These are phyloP conservation scores for Roridomyces roridus DNA, from an alignment of 768 basidiomycete genomes.

Conservation along the genomic window DNA sequence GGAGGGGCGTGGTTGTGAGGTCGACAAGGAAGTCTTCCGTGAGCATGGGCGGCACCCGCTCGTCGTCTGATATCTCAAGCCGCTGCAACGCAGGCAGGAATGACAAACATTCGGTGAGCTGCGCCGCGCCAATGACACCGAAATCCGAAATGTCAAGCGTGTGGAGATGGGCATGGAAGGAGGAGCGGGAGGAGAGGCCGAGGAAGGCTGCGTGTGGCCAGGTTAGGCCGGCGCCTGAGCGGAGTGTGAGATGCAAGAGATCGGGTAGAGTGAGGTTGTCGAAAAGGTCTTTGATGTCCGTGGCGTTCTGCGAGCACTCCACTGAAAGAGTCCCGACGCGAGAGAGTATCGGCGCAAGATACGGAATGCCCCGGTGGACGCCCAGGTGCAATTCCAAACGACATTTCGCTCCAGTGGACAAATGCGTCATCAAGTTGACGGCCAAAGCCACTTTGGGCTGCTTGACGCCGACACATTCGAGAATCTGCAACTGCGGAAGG, in stretches of 20 bases:
- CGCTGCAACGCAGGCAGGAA: constrained; percentile 11
- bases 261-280: constrained; percentile 10
- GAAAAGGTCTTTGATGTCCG: constrained; percentile 14
- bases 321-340: constrained; percentile 7
- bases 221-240: constrained; percentile 6
- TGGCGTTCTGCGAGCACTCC: constrained; percentile 6
- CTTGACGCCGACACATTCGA: constrained; percentile 16
- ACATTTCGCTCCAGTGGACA: background rate
- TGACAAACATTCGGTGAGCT: constrained; percentile 15
- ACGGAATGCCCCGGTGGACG: constrained; percentile 10
- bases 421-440: background rate
- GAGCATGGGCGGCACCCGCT: constrained; percentile 9
- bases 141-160: constrained; percentile 11
- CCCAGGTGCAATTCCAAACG: constrained; percentile 14
- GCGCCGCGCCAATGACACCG: constrained; percentile 7
- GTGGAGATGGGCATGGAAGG: constrained; percentile 6
- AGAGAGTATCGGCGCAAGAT: constrained; percentile 9
- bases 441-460: constrained; percentile 4
- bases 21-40: constrained; percentile 5
- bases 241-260: constrained; percentile 7
- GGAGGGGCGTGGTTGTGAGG: background rate
- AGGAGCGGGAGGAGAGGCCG: constrained; percentile 12
- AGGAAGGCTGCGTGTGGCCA: constrained; percentile 16
- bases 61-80: constrained; percentile 8
- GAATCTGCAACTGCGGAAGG: constrained; percentile 12